Evolutionary conservation across 176 grass and related monocot genomes (phyloP).

Genomic region (Hsuehochloa calcarea): DNA sequence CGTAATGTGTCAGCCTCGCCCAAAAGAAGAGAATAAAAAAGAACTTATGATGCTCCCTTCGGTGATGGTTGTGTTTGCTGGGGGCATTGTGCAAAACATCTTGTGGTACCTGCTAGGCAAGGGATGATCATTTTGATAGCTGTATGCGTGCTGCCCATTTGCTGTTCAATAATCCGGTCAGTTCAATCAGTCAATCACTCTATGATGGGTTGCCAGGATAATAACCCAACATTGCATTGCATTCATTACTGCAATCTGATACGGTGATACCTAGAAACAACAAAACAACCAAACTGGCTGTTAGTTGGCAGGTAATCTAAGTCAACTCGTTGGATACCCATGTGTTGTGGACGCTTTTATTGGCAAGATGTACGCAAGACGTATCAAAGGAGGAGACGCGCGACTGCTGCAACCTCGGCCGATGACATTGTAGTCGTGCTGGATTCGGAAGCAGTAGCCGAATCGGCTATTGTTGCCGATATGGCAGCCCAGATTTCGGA

Average conservation of each 20-base stretch:
- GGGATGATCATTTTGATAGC: background rate
- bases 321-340: background rate
- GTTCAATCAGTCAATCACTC: background rate
- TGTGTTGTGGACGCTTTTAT: background rate
- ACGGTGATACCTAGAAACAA: background rate
- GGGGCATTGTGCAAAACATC: background rate
- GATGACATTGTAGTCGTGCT: no score
- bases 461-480: no score
- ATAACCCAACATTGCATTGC: background rate
- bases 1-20: background rate
- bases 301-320: background rate
- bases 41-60: background rate
- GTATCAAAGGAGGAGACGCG: no score
- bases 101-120: background rate
- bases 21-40: slow-evolving; percentile 17
- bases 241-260: background rate
- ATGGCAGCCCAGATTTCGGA: no score
- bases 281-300: background rate
- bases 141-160: background rate
- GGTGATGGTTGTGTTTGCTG: background rate
- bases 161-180: background rate
- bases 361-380: no score
- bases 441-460: no score
- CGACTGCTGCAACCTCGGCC: no score
- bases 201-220: background rate